Evolutionary conservation across 2,329 filamentous ascomycete genomes (phyloP), one percentile per base, ranked within the genome.

Genomic region (Triangularia verruculosa): DNA sequence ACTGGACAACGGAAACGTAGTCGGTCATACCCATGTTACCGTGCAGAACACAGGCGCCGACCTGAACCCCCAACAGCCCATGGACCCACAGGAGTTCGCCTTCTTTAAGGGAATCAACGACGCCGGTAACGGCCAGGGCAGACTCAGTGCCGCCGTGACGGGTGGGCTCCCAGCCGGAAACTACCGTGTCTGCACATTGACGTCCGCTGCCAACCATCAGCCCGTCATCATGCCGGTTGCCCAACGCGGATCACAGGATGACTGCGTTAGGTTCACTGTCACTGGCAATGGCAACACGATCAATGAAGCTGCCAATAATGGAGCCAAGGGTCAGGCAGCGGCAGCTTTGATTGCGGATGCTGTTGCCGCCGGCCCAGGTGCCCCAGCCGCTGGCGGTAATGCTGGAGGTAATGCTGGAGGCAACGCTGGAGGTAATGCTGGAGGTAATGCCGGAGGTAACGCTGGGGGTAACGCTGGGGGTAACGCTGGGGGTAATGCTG

Each of bases 21-120:
- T 86, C 54, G 85, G 85, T 11, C 85, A 87, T 76, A 83, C 83
- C 2, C 85, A 87, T 73, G 76, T 87, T 62, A 84, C 82, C 25
- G 76, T 87, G 24, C 85, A 87, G 73, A 79, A 84, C 65, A 76
- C 84, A 34, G 85, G 84, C 32, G 73, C 75, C 69, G 75, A 72
- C 51, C 70, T 83, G 65, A 84, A 81, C 71, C 84, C 85, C 1
- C 74, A 69, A 2, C 67, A 73, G 7, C 79, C 85, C 15, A 78
- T 83, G 9, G 79, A 86, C 66, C 78, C 86, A 12, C 76, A 73
- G 11, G 73, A 79, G 69, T 87, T 74, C 53, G 74, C 71, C 28
- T 78, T 78, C 68, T 78, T 78, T 72, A 78, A 78, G 68, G 77
- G 77, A 39, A 77, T 78, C 69, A 77, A 78, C 67, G 76, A 77